Percentiles rank a stretch among this genome's conserved stretches.
phyloP scores from a whole-genome alignment of 1,284 basidiomycete species.

The Papiliotrema terrestris region DNA sequence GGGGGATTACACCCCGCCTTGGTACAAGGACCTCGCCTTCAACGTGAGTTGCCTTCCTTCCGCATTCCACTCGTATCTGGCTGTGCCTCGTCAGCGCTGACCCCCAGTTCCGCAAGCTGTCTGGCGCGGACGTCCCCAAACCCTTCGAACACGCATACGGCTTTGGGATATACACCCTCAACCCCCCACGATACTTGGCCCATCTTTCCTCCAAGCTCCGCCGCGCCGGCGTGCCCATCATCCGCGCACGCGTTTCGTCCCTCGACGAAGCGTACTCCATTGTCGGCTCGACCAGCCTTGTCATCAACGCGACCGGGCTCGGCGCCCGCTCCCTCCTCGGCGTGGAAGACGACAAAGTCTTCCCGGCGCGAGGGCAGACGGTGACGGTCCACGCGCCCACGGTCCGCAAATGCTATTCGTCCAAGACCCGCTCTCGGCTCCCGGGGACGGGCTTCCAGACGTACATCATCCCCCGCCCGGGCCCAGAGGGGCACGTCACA shows the following conservation, averaged over 20 bases:
- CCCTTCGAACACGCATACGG: slow-evolving; percentile 27
- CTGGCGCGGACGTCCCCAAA: background rate
- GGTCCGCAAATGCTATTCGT: slow-evolving; percentile 9
- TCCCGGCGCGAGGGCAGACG: slow-evolving; percentile 82
- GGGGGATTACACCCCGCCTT: background rate
- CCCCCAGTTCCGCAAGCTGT: background rate
- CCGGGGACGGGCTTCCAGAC: slow-evolving; percentile 2
- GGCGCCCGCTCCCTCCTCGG: slow-evolving; percentile 72
- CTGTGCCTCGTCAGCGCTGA: background rate
- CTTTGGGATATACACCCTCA: slow-evolving; percentile 47
- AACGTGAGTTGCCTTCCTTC: slow-evolving; percentile 6
- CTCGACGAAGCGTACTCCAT: slow-evolving; percentile 43
- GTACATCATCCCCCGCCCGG: slow-evolving; percentile 52
- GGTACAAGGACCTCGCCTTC: slow-evolving; percentile 12
- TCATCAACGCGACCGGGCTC: slow-evolving; percentile 52
- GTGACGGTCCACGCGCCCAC: slow-evolving; percentile 67
- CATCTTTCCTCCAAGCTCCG: slow-evolving; percentile 37
- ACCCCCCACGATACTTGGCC: slow-evolving; percentile 45
- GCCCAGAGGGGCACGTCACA: slow-evolving; percentile 43
- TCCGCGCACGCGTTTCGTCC: slow-evolving; percentile 33
- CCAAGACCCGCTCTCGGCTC: background rate
- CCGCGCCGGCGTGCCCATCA: slow-evolving; percentile 34
- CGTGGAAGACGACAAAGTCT: slow-evolving; percentile 67
- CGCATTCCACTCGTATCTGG: background rate
- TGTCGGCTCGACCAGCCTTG: slow-evolving; percentile 26